Conservation (phyloP, 2,329 filamentous ascomycete genomes). For the Botryotinia convoluta region DNA sequence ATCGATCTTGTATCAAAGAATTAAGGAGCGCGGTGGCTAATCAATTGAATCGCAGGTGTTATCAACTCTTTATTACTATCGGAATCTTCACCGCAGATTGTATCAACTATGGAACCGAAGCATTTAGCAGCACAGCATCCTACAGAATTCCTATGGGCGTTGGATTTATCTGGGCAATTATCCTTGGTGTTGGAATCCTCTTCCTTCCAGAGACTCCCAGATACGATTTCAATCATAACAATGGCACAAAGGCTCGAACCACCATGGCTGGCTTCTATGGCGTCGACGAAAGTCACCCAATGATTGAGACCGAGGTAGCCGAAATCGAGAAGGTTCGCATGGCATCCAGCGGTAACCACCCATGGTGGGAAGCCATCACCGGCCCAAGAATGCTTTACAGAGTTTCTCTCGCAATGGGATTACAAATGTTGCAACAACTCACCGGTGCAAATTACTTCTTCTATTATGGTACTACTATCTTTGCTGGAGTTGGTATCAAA, state of each 20-base stretch:
- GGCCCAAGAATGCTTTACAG: constrained; percentile 61
- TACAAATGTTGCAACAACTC: constrained; percentile 68
- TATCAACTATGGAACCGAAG: constrained; percentile 51
- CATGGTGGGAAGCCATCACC: constrained; percentile 60
- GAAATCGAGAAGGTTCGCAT: constrained; percentile 48
- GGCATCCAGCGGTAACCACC: constrained; percentile 54
- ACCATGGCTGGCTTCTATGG: constrained; percentile 53
- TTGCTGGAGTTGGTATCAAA: constrained; percentile 58
- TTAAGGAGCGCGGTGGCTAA: constrained; percentile 24
- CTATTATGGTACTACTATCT: constrained; percentile 67
- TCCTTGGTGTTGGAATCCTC: constrained; percentile 53
- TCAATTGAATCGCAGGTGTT: constrained; percentile 45
- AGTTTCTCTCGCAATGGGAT: constrained; percentile 58
- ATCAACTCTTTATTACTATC: constrained; percentile 71
- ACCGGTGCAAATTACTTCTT: constrained; percentile 63
- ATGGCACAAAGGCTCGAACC: constrained; percentile 49
- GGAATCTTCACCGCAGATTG: constrained; percentile 60
- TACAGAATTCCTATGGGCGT: constrained; percentile 64
- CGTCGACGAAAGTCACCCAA: constrained; percentile 44
- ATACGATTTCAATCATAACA: constrained; percentile 50
- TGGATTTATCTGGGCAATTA: constrained; percentile 51
- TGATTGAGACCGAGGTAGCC: constrained; percentile 50
- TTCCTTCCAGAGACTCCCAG: constrained; percentile 56
- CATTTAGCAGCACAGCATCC: constrained; percentile 42
- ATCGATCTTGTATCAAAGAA: neutral